phyloP scores from a whole-genome alignment of 495 filamentous ascomycete genomes.

The Mytilinidion resinicola region DNA sequence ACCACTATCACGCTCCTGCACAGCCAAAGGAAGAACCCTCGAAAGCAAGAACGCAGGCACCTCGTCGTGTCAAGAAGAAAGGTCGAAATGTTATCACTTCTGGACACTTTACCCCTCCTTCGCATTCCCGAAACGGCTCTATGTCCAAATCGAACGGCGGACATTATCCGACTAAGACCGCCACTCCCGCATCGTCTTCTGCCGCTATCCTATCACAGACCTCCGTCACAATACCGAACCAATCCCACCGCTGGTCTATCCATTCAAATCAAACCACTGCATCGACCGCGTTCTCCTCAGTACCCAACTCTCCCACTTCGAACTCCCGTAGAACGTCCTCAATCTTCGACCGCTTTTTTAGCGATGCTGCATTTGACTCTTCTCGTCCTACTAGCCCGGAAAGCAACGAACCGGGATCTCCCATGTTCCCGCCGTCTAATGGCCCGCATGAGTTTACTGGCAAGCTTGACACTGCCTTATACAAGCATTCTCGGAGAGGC shows the following conservation, averaged over 20 bases:
- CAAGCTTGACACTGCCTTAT: background rate
- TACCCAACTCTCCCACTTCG: constrained; percentile 76
- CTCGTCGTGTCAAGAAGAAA: constrained; percentile 64
- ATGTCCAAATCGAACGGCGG: constrained; percentile 32
- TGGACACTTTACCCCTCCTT: constrained; percentile 53
- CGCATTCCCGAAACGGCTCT: constrained; percentile 40
- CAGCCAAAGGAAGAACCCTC: constrained; percentile 33
- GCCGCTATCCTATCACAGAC: constrained; percentile 59
- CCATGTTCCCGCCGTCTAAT: constrained; percentile 23
- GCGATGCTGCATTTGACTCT: constrained; percentile 46
- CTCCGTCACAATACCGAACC: constrained; percentile 52
- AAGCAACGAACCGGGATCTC: constrained; percentile 41
- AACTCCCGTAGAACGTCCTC: constrained; percentile 60
- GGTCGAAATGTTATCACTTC: constrained; percentile 51
- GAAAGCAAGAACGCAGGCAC: constrained; percentile 48
- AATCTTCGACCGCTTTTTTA: constrained; percentile 63
- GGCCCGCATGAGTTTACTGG: constrained; percentile 1
- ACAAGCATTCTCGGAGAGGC: constrained; percentile 6
- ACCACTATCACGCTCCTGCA: constrained; percentile 73
- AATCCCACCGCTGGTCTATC: constrained; percentile 57
- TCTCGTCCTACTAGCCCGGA: constrained; percentile 72
- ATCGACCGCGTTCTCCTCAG: constrained; percentile 60
- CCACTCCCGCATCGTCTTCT: constrained; percentile 35
- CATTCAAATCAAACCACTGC: constrained; percentile 53
- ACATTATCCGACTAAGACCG: constrained; percentile 27